Evolutionary conservation across 2,329 filamentous ascomycete genomes (phyloP), one percentile per base, ranked within the genome.

Genomic region (Xylariaceae sp.): DNA sequence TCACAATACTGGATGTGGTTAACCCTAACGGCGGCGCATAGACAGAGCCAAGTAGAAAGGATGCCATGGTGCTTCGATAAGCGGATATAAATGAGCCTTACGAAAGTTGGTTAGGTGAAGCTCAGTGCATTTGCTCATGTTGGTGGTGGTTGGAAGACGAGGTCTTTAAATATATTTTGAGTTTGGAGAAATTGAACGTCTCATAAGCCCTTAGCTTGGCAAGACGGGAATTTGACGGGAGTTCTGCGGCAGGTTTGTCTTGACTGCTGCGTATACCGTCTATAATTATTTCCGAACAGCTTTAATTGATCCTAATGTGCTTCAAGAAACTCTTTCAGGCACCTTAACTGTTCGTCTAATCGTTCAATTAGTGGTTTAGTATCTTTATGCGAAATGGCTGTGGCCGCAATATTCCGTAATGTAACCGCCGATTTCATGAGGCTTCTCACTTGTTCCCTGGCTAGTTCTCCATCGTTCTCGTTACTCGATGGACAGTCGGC

Each of bases 371-470:
- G 21, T 13, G 2, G 18, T 29, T 26, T 29, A 10, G 53, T 53
- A 18, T 56, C 53, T 18, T 23, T 48, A 42, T 56, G 53, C 13
- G 53, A 52, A 27, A 33, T 40, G 4, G 53, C 49, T 13, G 33
- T 46, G 16, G 49, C 43, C 2, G 44, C 50, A 18, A 42, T 36
- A 42, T 57, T 18, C 36, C 54, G 43, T 18, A 53, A 11, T 8
- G 23, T 37, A 4, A 35, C 21, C 27, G 40, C 44, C 9, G 54
- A 53, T 18, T 41, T 49, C 26, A 50, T 24, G 48, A 50, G 51
- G 16, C 50, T 50, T 27, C 11, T 45, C 35, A 21, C 40, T 15
- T 15, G 49, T 21, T 49, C 44, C 35, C 11, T 30, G 24, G 40
- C 35, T 16, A 41, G 10, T 36, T 26, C 29, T 35, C 9, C 21